Evolutionary conservation across 2,329 filamentous ascomycete species (phyloP), one percentile per base, ranked within the genome.

Genomic region (Neofusicoccum parvum): DNA sequence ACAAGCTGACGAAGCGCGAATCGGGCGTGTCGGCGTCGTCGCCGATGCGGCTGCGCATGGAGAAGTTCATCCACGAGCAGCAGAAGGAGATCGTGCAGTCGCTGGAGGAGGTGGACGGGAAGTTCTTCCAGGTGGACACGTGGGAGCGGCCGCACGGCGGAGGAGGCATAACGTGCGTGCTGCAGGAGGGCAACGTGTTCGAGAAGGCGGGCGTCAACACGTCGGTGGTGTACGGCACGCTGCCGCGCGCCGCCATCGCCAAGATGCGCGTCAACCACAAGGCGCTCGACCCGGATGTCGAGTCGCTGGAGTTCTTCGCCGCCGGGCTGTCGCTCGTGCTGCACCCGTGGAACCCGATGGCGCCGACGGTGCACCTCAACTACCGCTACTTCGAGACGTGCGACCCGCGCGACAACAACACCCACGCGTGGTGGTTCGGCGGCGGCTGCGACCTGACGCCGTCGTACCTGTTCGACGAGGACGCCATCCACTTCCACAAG

Each of bases 361-460:
- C 94, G 7, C 95, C 95, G 0, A 99, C 95, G 0, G 95, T 99
- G 17, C 95, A 99, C 78, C 85, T 99, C 71, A 99, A 99, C 83
- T 98, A 98, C 83, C 89, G 95, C 65, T 99, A 99, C 81, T 99
- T 99, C 75, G 95, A 99, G 82, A 99, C 95, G 1, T 91, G 92
- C 67, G 91, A 94, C 72, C 87, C 90, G 9, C 56, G 56, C 27
- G 90, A 94, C 72, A 92, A 91, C 49, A 90, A 85, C 70, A 89
- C 85, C 62, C 92, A 94, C 69, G 90, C 93, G 7, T 99, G 95
- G 94, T 99, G 95, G 95, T 99, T 97, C 73, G 95, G 95, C 69
- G 95, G 95, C 59, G 95, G 95, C 65, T 94, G 92, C 62, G 95
- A 99, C 79, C 80, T 99, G 70, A 99, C 95, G 12, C 95, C 95